Percentiles rank a stretch among this genome's conserved stretches.
These are phyloP conservation scores for Gypsophila paniculata DNA, from an alignment of 179 eudicot species.

Conservation along the genomic window DNA sequence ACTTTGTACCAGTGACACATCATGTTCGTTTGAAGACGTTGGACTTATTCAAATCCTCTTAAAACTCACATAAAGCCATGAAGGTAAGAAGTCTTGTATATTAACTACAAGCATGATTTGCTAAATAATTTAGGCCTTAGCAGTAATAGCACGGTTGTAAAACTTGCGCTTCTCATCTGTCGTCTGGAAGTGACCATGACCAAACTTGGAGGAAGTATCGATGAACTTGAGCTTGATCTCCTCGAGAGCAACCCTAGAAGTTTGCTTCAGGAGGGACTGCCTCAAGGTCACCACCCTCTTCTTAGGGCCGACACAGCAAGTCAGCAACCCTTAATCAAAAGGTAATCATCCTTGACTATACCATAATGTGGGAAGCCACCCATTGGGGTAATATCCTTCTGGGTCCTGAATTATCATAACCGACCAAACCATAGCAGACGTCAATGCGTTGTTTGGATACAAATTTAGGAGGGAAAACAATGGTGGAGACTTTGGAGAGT, in stretches of 20 bases:
- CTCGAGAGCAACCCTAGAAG: conserved; percentile 43
- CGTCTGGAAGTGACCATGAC: conserved; percentile 51
- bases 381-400: conserved; percentile 46
- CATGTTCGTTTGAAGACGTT: background rate
- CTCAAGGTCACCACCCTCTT: conserved; percentile 49
- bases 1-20: too few relatives aligned
- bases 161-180: conserved; percentile 34
- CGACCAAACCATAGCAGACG: background rate
- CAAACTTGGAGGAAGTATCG: conserved; percentile 47
- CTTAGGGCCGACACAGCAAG: conserved; percentile 46
- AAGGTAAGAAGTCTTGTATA: background rate
- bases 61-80: background rate
- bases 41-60: conserved; percentile 16
- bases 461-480: too few relatives aligned
- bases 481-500: too few relatives aligned
- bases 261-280: conserved; percentile 46
- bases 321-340: conserved; percentile 46
- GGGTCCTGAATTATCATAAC: conserved; percentile 30
- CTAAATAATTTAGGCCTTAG: too few relatives aligned
- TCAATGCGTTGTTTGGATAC: background rate
- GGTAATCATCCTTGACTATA: conserved; percentile 45
- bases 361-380: conserved; percentile 59
- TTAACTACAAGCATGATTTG: too few relatives aligned
- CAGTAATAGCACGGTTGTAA: conserved; percentile 24
- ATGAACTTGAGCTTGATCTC: conserved; percentile 44